phyloP scores from a whole-genome alignment of 2,329 filamentous ascomycete species.

The Alternaria sp. region DNA sequence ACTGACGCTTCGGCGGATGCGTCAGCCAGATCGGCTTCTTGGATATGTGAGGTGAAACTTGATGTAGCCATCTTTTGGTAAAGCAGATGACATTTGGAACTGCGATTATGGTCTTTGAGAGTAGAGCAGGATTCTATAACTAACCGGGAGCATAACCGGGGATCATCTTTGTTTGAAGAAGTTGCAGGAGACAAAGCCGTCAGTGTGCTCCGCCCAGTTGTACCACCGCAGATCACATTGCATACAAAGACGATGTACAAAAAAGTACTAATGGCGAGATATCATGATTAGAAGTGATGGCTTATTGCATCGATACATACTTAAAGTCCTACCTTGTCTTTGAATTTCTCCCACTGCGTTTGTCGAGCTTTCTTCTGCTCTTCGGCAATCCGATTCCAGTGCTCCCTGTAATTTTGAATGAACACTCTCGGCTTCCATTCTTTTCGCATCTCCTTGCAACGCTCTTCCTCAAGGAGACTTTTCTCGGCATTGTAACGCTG shows the following conservation, averaged over 20 bases:
- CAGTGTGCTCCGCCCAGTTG: not conserved
- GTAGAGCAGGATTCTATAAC: not conserved
- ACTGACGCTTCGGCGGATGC: not conserved
- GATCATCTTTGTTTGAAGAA: not conserved
- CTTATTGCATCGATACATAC: not conserved
- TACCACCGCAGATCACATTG: not conserved
- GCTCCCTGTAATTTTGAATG: not conserved
- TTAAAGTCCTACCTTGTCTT: not conserved
- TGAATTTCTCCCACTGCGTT: conserved; percentile 2
- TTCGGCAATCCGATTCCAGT: conserved; percentile 4
- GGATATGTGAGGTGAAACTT: not conserved
- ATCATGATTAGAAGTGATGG: not conserved
- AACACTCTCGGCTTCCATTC: not conserved
- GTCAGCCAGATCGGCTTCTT: not conserved
- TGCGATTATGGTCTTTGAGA: not conserved
- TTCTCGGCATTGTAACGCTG: not conserved
- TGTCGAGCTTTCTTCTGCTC: conserved; percentile 6
- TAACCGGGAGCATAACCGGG: not conserved
- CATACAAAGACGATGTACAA: not conserved
- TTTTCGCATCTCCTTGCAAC: not conserved
- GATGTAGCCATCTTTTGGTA: not conserved
- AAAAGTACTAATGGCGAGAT: not conserved
- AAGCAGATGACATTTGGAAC: not conserved
- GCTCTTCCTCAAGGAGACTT: not conserved
- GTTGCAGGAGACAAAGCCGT: not conserved